phyloP scores from a whole-genome alignment of 306 rosid species.

The Dryas octopetala region DNA sequence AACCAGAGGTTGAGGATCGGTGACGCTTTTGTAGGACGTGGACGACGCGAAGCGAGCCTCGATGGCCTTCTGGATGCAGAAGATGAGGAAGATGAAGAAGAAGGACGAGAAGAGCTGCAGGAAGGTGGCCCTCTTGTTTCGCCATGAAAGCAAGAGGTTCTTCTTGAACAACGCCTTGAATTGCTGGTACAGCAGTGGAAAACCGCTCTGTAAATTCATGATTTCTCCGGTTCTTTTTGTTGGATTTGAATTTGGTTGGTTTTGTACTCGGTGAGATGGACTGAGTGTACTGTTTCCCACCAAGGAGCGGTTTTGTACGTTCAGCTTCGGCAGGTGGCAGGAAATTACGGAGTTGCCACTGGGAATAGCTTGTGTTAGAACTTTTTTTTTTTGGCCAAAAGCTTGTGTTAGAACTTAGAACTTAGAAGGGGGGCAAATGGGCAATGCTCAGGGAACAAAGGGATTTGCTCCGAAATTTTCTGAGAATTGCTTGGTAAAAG shows the following conservation, averaged over 20 bases:
- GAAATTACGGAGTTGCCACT: background rate
- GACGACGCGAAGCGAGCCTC: conserved; percentile 40
- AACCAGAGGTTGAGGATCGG: conserved; percentile 33
- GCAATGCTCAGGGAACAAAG: too few species aligned
- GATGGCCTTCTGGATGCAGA: conserved; percentile 54
- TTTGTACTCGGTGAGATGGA: background rate
- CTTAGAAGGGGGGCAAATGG: too few species aligned
- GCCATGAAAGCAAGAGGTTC: conserved; percentile 56
- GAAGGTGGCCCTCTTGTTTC: conserved; percentile 48
- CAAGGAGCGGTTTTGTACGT: background rate
- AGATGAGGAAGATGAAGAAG: conserved; percentile 56
- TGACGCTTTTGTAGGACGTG: conserved; percentile 30
- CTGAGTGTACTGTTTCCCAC: background rate
- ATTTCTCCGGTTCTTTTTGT: background rate
- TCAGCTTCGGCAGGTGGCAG: background rate
- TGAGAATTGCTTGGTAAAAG: too few species aligned
- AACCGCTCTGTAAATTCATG: conserved; percentile 46
- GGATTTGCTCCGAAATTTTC: too few species aligned
- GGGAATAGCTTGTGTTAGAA: background rate
- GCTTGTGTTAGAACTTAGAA: too few species aligned
- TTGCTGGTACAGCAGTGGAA: conserved; percentile 47
- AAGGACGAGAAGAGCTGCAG: conserved; percentile 59
- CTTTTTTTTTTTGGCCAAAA: background rate
- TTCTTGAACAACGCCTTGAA: conserved; percentile 50
- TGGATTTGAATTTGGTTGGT: background rate